phyloP scores from a whole-genome alignment of 1,284 basidiomycete species.

The Volvariella volvacea region DNA sequence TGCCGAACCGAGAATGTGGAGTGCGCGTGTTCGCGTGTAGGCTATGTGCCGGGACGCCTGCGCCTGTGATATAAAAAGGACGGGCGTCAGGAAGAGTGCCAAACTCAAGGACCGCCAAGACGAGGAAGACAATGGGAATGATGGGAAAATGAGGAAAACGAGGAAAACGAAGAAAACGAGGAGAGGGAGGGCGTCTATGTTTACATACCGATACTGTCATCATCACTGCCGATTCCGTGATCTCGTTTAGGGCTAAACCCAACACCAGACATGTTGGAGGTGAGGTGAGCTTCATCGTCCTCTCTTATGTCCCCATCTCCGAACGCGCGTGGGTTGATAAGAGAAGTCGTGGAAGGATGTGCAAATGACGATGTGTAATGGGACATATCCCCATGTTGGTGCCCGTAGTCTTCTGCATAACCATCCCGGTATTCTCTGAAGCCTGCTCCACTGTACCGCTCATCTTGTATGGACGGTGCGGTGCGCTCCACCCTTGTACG shows the following conservation, averaged over 20 bases:
- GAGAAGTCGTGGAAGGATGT: conserved; percentile 44
- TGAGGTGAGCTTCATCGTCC: conserved; percentile 51
- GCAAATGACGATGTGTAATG: conserved; percentile 33
- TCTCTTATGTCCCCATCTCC: conserved; percentile 39
- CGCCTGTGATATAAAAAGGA: conserved; percentile 20
- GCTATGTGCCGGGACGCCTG: conserved; percentile 4
- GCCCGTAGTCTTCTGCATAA: conserved; percentile 18
- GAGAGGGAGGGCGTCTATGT: too few species aligned
- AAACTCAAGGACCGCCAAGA: too few species aligned
- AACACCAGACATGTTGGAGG: conserved; percentile 38
- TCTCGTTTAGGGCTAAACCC: conserved; percentile 23
- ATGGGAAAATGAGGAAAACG: too few species aligned
- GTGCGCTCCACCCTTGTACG: neutral
- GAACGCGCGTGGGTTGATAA: conserved; percentile 30
- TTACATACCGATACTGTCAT: too few species aligned
- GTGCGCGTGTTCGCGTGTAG: conserved; percentile 12
- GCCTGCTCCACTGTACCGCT: neutral
- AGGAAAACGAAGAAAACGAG: too few species aligned
- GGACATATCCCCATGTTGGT: conserved; percentile 17
- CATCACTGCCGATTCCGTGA: too few species aligned
- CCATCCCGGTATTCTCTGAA: conserved; percentile 15
- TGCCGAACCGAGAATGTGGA: conserved; percentile 34
- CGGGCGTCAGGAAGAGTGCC: too few species aligned
- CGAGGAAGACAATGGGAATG: too few species aligned
- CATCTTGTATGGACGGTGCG: too few species aligned